phyloP scores from a whole-genome alignment of 768 basidiomycete genomes.

The Tephrocybe sp. region DNA sequence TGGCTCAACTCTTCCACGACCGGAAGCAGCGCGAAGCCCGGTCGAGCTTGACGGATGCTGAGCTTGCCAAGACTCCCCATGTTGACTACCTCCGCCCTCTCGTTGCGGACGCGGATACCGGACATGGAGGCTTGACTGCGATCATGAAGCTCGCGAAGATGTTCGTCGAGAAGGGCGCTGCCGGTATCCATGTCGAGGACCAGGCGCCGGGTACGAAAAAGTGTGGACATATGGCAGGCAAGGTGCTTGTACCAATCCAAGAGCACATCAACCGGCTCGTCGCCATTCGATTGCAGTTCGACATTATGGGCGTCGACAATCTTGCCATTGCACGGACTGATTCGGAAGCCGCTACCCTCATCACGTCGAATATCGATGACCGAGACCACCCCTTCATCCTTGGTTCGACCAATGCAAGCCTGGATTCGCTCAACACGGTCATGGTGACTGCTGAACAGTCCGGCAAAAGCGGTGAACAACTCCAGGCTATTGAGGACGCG shows the following conservation, averaged over 20 bases:
- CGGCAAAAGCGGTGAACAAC: conserved; percentile 75
- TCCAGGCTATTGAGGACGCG: conserved; percentile 87
- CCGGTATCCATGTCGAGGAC: conserved; percentile 97
- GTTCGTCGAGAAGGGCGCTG: conserved; percentile 98
- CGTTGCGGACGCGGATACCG: conserved; percentile 96
- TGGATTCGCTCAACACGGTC: conserved; percentile 69
- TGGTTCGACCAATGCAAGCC: conserved; percentile 76
- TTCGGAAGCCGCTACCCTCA: conserved; percentile 95
- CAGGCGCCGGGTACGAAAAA: conserved; percentile 98
- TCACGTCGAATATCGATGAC: conserved; percentile 94
- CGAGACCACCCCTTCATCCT: conserved; percentile 99
- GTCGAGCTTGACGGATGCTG: conserved; percentile 63
- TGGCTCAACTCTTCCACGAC: conserved; percentile 99
- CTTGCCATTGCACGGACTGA: conserved; percentile 93
- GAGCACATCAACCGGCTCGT: conserved; percentile 99
- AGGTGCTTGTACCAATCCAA: conserved; percentile 94
- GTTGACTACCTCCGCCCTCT: conserved; percentile 94
- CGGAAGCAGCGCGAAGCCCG: conserved; percentile 91
- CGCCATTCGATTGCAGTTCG: conserved; percentile 95
- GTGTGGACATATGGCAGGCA: conserved; percentile 91
- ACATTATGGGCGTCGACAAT: conserved; percentile 98
- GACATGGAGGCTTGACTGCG: conserved; percentile 97
- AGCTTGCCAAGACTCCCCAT: conserved; percentile 66
- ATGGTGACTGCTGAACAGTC: conserved; percentile 85
- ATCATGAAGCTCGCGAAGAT: conserved; percentile 98